Percentiles rank a stretch among this genome's conserved stretches.
These are phyloP conservation scores for Calonectria ilicicola DNA, from an alignment of 2,329 filamentous ascomycete genomes.

Conservation along the genomic window DNA sequence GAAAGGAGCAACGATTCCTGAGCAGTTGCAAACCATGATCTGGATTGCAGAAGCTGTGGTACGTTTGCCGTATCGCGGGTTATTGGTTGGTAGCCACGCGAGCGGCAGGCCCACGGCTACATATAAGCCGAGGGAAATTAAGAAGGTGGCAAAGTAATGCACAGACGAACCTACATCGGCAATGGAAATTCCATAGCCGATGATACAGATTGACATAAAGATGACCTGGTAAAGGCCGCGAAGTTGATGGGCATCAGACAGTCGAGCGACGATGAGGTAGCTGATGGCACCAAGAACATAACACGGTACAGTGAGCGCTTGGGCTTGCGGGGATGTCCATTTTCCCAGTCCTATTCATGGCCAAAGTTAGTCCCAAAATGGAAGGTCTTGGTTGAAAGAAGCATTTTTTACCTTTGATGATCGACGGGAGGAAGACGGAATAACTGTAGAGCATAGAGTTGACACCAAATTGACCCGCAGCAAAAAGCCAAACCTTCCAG, in stretches of 20 bases:
- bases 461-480: slow-evolving; percentile 18
- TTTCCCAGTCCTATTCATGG: slow-evolving; percentile 7
- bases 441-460: slow-evolving; percentile 61
- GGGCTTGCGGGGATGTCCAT: slow-evolving; percentile 19
- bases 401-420: slow-evolving; percentile 58
- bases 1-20: slow-evolving; percentile 22
- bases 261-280: slow-evolving; percentile 65
- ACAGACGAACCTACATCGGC: slow-evolving; percentile 57
- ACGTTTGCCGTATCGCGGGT: slow-evolving; percentile 23
- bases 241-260: slow-evolving; percentile 68
- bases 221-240: slow-evolving; percentile 65
- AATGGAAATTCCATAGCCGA: slow-evolving; percentile 71
- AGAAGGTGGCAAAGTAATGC: slow-evolving; percentile 48
- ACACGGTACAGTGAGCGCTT: slow-evolving; percentile 66
- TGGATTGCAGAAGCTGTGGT: slow-evolving; percentile 22
- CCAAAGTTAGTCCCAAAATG: background rate
- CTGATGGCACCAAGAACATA: slow-evolving; percentile 70
- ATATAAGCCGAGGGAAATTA: slow-evolving; percentile 20
- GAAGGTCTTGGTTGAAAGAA: background rate
- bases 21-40: slow-evolving; percentile 21
- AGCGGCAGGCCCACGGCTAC: slow-evolving; percentile 19
- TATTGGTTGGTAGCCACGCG: slow-evolving; percentile 22
- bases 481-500: slow-evolving; percentile 26
- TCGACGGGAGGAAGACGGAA: slow-evolving; percentile 76
- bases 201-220: slow-evolving; percentile 64